These are phyloP conservation scores for Boletus patriciae DNA, from an alignment of 768 basidiomycete species.

Conservation along the genomic window DNA sequence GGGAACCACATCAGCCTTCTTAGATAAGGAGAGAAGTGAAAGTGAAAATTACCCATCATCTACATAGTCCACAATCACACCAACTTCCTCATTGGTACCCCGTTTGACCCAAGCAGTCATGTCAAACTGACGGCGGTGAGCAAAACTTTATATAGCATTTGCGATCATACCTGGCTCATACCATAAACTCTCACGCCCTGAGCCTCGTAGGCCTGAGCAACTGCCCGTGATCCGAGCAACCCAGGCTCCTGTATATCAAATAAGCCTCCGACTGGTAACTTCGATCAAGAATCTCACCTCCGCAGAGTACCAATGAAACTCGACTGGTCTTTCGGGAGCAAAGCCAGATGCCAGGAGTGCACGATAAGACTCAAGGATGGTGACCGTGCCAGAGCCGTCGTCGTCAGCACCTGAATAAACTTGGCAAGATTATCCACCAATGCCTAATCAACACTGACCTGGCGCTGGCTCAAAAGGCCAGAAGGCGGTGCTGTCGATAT, in stretches of 20 bases:
- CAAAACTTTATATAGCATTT: not conserved
- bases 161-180: slow-evolving; percentile 32
- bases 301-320: slow-evolving; percentile 52
- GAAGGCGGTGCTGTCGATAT: slow-evolving; percentile 55
- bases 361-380: slow-evolving; percentile 46
- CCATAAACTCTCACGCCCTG: slow-evolving; percentile 22
- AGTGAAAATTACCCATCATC: slow-evolving; percentile 51
- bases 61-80: slow-evolving; percentile 82
- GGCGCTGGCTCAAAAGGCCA: slow-evolving; percentile 79
- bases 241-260: slow-evolving; percentile 59
- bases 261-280: not conserved
- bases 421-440: not conserved
- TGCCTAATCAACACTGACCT: slow-evolving; percentile 41
- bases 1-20: slow-evolving; percentile 8
- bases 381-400: slow-evolving; percentile 47
- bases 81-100: slow-evolving; percentile 76
- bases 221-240: slow-evolving; percentile 85
- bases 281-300: slow-evolving; percentile 29
- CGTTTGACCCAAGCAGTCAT: slow-evolving; percentile 95
- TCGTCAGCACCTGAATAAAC: slow-evolving; percentile 39
- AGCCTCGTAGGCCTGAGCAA: slow-evolving; percentile 71
- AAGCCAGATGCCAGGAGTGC: slow-evolving; percentile 43
- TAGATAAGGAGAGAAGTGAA: slow-evolving; percentile 23
- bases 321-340: slow-evolving; percentile 42
- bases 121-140: slow-evolving; percentile 63